These are phyloP conservation scores for Gynochthodes officinalis DNA, from an alignment of 257 asterid species.

Conservation along the genomic window DNA sequence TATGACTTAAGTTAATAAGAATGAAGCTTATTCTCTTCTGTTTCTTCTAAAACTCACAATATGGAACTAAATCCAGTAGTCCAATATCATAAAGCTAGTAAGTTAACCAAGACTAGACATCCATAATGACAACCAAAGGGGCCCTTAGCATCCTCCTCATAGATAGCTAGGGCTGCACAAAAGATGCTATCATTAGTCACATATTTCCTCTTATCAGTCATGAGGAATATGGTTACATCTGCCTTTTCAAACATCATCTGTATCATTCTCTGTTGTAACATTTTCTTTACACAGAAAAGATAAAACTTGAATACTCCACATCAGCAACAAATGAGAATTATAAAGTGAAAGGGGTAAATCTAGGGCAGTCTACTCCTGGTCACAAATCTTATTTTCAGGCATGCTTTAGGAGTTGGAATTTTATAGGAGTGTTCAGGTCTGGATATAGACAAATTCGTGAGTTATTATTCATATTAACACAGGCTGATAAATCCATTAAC, in stretches of 20 bases:
- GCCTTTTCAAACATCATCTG: neutral
- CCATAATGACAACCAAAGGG: neutral
- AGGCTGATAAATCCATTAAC: neutral
- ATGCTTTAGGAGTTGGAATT: neutral
- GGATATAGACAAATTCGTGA: neutral
- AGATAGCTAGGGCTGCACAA: neutral
- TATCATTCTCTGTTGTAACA: neutral
- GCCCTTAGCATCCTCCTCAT: neutral
- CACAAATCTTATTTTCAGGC: neutral
- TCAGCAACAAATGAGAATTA: too few species aligned
- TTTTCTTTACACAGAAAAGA: neutral
- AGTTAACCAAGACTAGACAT: neutral
- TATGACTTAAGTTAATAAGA: too few species aligned
- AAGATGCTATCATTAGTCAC: neutral
- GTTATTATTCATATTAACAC: neutral
- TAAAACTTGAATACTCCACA: neutral
- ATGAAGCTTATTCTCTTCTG: too few species aligned
- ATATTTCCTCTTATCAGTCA: neutral
- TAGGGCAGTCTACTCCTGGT: neutral
- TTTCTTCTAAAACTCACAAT: too few species aligned
- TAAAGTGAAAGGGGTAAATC: neutral
- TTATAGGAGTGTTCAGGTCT: neutral
- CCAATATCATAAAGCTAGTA: neutral
- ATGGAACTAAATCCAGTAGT: slow-evolving; percentile 3
- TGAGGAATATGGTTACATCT: neutral